Percentiles rank a stretch among this genome's conserved stretches.
phyloP scores from a whole-genome alignment of 2,329 filamentous ascomycete species.

The Albophoma yamanashiensis region DNA sequence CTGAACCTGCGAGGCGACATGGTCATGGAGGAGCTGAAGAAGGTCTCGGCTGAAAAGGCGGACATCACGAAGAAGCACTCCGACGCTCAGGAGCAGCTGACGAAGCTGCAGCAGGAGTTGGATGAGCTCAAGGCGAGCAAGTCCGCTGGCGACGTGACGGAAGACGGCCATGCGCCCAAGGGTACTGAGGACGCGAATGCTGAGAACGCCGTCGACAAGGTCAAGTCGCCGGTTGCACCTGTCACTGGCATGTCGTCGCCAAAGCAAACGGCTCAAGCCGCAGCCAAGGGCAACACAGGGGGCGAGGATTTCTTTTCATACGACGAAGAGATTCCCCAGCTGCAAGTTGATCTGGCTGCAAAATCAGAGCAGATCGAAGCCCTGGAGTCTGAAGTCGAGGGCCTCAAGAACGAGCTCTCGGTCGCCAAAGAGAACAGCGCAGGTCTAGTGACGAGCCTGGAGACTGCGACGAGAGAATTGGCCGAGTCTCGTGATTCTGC shows the following conservation, averaged over 20 bases:
- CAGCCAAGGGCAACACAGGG: slow-evolving; percentile 14
- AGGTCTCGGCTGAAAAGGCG: slow-evolving; percentile 73
- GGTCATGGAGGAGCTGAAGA: slow-evolving; percentile 87
- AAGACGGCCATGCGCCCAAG: slow-evolving; percentile 23
- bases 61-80: slow-evolving; percentile 66
- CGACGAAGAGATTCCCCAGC: slow-evolving; percentile 72
- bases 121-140: slow-evolving; percentile 32
- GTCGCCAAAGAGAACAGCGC: slow-evolving; percentile 60
- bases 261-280: slow-evolving; percentile 27
- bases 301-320: slow-evolving; percentile 83
- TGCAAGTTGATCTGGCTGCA: slow-evolving; percentile 64
- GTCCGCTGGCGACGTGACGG: slow-evolving; percentile 10
- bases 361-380: slow-evolving; percentile 60
- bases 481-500: slow-evolving; percentile 31
- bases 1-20: slow-evolving; percentile 79
- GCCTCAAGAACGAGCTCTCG: slow-evolving; percentile 59
- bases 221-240: too few relatives aligned
- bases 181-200: neutral
- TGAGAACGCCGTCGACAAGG: slow-evolving; percentile 7
- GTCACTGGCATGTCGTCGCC: slow-evolving; percentile 14
- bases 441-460: slow-evolving; percentile 55
- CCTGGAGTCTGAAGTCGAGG: slow-evolving; percentile 58
- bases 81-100: slow-evolving; percentile 53
- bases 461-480: slow-evolving; percentile 56
- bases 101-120: slow-evolving; percentile 53